Evolutionary conservation across 352 stramenopile genomes (phyloP), one percentile per base, ranked within the genome.

Genomic region (Pythium graminicola): DNA sequence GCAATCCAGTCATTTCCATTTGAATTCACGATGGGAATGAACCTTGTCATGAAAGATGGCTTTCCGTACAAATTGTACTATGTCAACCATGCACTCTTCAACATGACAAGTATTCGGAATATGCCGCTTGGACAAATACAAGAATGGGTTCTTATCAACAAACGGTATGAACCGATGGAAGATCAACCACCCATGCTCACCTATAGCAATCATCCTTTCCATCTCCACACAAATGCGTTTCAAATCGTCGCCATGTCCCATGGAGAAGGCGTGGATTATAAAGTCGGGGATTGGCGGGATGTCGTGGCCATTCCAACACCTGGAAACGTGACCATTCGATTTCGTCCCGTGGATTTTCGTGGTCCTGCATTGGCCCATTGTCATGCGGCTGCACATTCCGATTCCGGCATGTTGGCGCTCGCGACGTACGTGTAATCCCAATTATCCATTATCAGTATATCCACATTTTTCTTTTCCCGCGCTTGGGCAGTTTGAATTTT

Each of bases 141-240:
- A 44, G 78, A 93, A 64, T 93, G 81, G 83, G 72, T 82, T 2
- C 53, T 93, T 51, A 63, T 76, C 14, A 88, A 89, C 54, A 56
- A 64, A 27, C 62, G 70, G 2, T 67, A 84, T 10, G 65, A 79
- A 11, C 44, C 53, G 16, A 48, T 16, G 16, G 27, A 17, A 5
- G 35, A 43, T 19, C 17, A 19, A 29, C 57, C 46, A 31, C 72
- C 70, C 10, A 62, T 57, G 17, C 47, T 67, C 17, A 68, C 76
- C 3, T 29, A 62, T 10, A 85, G 81, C 65, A 89, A 90, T 43
- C 84, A 94, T 47, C 84, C 84, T 45, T 94, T 92, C 54, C 84
- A 93, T 57, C 51, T 93, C 50, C 84, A 94, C 63, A 88, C 81
- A 23, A 93, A 90, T 49, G 73, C 81, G 23, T 90, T 91, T 63